Conservation (phyloP, 1,284 basidiomycete species). For the Peniophora sp. region DNA sequence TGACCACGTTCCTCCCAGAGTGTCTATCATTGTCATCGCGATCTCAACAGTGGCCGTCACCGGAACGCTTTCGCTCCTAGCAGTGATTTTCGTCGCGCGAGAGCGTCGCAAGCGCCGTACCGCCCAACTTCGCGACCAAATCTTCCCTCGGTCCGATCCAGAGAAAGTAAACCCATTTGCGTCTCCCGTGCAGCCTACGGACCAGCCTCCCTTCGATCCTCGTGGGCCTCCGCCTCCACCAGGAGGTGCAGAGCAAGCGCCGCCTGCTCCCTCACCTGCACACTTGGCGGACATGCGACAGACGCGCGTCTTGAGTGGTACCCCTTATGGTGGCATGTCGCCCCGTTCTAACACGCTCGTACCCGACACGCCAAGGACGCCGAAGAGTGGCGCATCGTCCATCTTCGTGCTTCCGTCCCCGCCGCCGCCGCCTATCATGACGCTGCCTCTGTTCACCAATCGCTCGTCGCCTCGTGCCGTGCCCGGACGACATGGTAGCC, state of each 20-base stretch:
- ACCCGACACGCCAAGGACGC: neutral
- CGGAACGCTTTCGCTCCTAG: slow-evolving; percentile 25
- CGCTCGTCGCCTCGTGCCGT: neutral
- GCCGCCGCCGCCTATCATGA: neutral
- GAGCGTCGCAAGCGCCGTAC: slow-evolving; percentile 24
- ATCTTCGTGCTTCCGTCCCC: neutral
- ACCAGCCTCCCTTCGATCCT: neutral
- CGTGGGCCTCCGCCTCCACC: neutral
- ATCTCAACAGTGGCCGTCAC: slow-evolving; percentile 27
- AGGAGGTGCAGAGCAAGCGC: no score
- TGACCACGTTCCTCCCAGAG: slow-evolving; percentile 17
- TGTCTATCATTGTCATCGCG: slow-evolving; percentile 34
- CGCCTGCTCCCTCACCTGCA: neutral
- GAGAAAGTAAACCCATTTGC: neutral
- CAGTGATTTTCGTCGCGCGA: slow-evolving; percentile 35
- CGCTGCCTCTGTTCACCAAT: neutral
- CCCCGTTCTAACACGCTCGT: neutral
- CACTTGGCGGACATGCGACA: neutral
- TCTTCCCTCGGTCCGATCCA: neutral
- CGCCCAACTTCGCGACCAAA: neutral
- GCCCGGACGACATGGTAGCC: neutral
- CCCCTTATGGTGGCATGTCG: neutral
- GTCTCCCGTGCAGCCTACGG: neutral
- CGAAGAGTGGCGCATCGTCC: neutral
- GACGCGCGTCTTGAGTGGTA: neutral